phyloP scores from a whole-genome alignment of 352 stramenopile genomes.

The Phytophthora macrochlamydospora region DNA sequence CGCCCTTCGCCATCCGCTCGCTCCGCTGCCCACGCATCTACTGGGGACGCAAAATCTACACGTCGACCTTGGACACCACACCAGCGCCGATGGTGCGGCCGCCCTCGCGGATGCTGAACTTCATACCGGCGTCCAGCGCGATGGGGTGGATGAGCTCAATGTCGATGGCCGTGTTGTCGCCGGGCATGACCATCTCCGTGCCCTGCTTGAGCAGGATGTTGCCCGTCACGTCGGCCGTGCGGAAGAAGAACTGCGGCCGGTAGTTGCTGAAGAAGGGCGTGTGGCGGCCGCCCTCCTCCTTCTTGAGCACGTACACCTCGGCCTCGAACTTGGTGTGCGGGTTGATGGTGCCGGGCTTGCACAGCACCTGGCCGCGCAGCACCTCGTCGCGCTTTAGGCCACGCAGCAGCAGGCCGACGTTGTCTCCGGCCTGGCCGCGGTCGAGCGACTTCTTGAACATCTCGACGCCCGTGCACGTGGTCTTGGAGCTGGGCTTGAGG shows the following conservation, averaged over 20 bases:
- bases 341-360: slow-evolving; percentile 87
- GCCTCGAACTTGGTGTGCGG: slow-evolving; percentile 94
- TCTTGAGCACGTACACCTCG: slow-evolving; percentile 95
- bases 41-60: slow-evolving; percentile 49
- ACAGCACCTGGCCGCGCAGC: slow-evolving; percentile 88
- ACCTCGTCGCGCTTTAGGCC: slow-evolving; percentile 96
- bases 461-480: slow-evolving; percentile 90
- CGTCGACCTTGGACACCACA: slow-evolving; percentile 92
- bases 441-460: slow-evolving; percentile 98
- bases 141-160: slow-evolving; percentile 94
- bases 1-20: background rate
- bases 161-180: slow-evolving; percentile 94
- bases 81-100: slow-evolving; percentile 95
- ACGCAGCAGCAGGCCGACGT: slow-evolving; percentile 94
- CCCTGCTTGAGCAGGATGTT: slow-evolving; percentile 85
- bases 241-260: slow-evolving; percentile 97
- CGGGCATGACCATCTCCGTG: slow-evolving; percentile 96
- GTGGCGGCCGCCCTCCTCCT: slow-evolving; percentile 97
- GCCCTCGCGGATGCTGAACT: slow-evolving; percentile 97
- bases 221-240: slow-evolving; percentile 96
- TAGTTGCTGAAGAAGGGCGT: slow-evolving; percentile 98
- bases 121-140: slow-evolving; percentile 91
- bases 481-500: slow-evolving; percentile 47
- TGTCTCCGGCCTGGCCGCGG: slow-evolving; percentile 94
- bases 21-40: slow-evolving; percentile 20